phyloP scores from a whole-genome alignment of 176 grass and related monocot genomes.

The Coix lacrymajobi region DNA sequence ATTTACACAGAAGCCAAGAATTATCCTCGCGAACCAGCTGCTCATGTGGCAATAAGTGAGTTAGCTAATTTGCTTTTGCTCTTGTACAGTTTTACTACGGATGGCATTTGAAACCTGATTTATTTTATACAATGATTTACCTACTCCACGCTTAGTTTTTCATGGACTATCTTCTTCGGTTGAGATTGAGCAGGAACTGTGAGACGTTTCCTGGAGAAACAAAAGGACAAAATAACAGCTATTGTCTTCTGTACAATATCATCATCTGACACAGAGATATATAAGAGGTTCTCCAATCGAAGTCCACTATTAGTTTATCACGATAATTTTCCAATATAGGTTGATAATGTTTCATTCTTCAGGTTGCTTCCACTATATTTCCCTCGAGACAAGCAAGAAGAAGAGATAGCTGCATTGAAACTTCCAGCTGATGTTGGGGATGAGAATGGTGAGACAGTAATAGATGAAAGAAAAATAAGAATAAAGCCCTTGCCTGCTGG shows the following conservation, averaged over 20 bases:
- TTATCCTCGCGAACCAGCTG: slow-evolving; percentile 94
- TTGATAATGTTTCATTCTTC: slow-evolving; percentile 22
- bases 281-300: slow-evolving; percentile 55
- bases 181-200: slow-evolving; percentile 69
- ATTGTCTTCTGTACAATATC: slow-evolving; percentile 91
- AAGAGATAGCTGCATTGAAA: slow-evolving; percentile 78
- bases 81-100: neutral
- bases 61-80: slow-evolving; percentile 15
- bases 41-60: slow-evolving; percentile 99
- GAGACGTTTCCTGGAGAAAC: slow-evolving; percentile 88
- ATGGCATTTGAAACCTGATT: neutral
- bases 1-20: slow-evolving; percentile 97
- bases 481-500: slow-evolving; percentile 84
- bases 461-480: slow-evolving; percentile 98
- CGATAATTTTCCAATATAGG: neutral
- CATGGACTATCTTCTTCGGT: slow-evolving; percentile 19
- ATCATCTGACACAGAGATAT: slow-evolving; percentile 90
- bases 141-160: neutral
- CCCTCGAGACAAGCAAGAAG: slow-evolving; percentile 91
- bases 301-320: slow-evolving; percentile 8
- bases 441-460: slow-evolving; percentile 96
- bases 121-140: slow-evolving; percentile 1
- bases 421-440: slow-evolving; percentile 97
- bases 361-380: slow-evolving; percentile 98
- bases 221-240: slow-evolving; percentile 78